Conservation (phyloP, 2,329 filamentous ascomycete species). For the Beauveria bassiana region DNA sequence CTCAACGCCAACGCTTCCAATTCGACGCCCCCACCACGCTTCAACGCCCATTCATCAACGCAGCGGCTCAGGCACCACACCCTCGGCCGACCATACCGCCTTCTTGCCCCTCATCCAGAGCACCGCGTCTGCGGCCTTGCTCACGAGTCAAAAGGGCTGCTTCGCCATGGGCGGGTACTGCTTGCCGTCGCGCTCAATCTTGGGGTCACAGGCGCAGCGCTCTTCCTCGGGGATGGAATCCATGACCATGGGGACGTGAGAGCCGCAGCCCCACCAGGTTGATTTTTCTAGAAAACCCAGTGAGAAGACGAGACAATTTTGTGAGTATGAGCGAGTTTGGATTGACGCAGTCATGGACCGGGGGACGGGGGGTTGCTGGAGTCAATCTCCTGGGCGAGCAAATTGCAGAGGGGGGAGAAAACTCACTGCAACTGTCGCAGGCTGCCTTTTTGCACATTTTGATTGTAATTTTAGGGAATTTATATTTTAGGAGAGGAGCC, state of each 20-base stretch:
- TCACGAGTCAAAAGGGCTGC: slow-evolving; percentile 31
- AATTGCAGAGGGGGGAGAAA: not conserved
- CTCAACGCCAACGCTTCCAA: slow-evolving; percentile 6
- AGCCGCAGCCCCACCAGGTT: slow-evolving; percentile 60
- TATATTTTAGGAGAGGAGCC: too few relatives aligned
- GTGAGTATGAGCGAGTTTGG: not conserved
- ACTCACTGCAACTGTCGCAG: slow-evolving; percentile 57
- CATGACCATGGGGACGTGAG: slow-evolving; percentile 54
- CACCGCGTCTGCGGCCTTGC: slow-evolving; percentile 20
- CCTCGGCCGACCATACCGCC: slow-evolving; percentile 21
- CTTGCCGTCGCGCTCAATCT: slow-evolving; percentile 52
- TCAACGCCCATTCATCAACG: not conserved
- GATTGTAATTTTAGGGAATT: not conserved
- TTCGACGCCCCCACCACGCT: too few relatives aligned
- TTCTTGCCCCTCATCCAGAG: slow-evolving; percentile 23
- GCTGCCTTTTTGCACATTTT: slow-evolving; percentile 58
- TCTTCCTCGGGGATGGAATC: slow-evolving; percentile 48
- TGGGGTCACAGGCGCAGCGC: slow-evolving; percentile 59
- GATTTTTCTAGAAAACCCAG: slow-evolving; percentile 39
- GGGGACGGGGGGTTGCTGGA: not conserved
- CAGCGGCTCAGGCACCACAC: slow-evolving; percentile 24
- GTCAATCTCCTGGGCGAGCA: too few relatives aligned
- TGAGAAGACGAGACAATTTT: not conserved
- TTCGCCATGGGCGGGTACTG: slow-evolving; percentile 57
- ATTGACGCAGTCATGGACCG: not conserved